A percentile compares a stretch with the other conserved stretches of the same genome.
Evolutionary conservation across 257 asterid species (phyloP).

Genomic region (Plantago ovata): DNA sequence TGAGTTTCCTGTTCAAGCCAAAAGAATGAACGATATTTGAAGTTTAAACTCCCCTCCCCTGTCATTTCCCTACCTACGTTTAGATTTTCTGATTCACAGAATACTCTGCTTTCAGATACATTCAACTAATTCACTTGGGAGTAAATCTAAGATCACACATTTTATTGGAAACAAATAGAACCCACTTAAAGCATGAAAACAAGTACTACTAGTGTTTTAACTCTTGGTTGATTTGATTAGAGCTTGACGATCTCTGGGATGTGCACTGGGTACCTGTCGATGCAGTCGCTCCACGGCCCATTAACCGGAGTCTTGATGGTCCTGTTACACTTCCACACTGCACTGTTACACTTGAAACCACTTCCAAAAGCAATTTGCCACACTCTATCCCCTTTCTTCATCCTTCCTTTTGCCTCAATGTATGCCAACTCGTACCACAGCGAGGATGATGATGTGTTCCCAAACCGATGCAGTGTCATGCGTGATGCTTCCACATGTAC

Average conservation of each 20-base stretch:
- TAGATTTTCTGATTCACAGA: too few relatives aligned
- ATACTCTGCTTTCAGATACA: too few relatives aligned
- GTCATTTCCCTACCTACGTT: too few relatives aligned
- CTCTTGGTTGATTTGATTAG: neutral
- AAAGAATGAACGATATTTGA: too few relatives aligned
- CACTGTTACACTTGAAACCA: constrained; percentile 39
- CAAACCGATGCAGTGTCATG: constrained; percentile 41
- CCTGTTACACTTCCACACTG: constrained; percentile 24
- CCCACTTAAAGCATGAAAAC: too few relatives aligned
- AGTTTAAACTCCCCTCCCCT: too few relatives aligned
- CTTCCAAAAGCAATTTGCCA: constrained; percentile 43
- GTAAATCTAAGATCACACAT: too few relatives aligned
- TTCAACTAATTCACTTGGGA: too few relatives aligned
- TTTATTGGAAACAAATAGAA: too few relatives aligned
- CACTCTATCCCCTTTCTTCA: constrained; percentile 31
- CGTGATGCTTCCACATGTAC: constrained; percentile 33
- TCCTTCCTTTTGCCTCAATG: constrained; percentile 32
- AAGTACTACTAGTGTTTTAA: too few relatives aligned
- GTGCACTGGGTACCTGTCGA: neutral
- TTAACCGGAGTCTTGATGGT: neutral
- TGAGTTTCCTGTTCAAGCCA: too few relatives aligned
- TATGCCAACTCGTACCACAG: constrained; percentile 36
- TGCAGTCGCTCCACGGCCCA: neutral
- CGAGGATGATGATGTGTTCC: constrained; percentile 37
- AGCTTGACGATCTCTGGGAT: neutral